phyloP scores from a whole-genome alignment of 257 asterid species.

The Thymus quinquecostatus region DNA sequence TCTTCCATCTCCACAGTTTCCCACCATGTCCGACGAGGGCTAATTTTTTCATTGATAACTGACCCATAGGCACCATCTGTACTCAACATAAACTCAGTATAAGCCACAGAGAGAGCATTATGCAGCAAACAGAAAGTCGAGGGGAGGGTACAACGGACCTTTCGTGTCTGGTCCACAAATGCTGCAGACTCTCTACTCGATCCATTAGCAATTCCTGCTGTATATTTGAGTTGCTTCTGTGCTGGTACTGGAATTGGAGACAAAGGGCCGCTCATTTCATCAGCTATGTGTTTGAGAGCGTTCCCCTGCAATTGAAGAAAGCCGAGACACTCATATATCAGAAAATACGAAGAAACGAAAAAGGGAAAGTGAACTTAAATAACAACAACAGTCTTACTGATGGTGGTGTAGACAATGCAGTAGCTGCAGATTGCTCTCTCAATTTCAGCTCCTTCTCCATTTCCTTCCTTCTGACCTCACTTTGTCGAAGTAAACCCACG shows the following conservation, averaged over 20 bases:
- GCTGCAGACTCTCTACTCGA: constrained; percentile 75
- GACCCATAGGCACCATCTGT: constrained; percentile 96
- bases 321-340: not conserved
- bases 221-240: constrained; percentile 93
- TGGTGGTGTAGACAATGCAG: constrained; percentile 74
- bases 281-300: constrained; percentile 67
- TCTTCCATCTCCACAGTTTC: constrained; percentile 99
- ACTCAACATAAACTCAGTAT: constrained; percentile 20
- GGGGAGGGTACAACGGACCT: constrained; percentile 51
- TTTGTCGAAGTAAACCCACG: constrained; percentile 76
- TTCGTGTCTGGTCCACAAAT: constrained; percentile 76
- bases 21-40: constrained; percentile 93
- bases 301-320: constrained; percentile 41
- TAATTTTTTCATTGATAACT: constrained; percentile 87
- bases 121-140: constrained; percentile 6
- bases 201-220: constrained; percentile 90
- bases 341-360: not conserved
- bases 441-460: constrained; percentile 76
- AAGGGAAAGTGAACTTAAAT: not conserved
- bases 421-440: constrained; percentile 65
- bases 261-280: constrained; percentile 66
- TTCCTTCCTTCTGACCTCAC: constrained; percentile 86
- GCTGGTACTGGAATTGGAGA: constrained; percentile 95
- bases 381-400: constrained; percentile 51
- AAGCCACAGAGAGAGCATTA: not conserved